Evolutionary conservation across 345 rosid species (phyloP).

Genomic region (Conringia planisiliqua): DNA sequence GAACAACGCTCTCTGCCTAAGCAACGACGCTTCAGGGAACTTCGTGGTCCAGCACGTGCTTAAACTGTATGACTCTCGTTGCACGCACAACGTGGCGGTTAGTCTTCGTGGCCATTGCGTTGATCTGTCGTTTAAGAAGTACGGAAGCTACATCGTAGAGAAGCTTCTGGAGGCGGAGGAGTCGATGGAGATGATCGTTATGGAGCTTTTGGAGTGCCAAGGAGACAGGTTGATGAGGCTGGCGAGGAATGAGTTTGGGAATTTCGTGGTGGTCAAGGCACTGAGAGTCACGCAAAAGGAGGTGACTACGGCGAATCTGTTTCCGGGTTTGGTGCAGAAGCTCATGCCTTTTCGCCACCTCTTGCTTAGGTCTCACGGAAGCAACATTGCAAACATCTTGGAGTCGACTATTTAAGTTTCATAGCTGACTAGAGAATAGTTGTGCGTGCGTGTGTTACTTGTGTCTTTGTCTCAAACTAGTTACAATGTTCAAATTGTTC

Average conservation of each 20-base stretch:
- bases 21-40: background rate
- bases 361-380: background rate
- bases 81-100: background rate
- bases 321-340: background rate
- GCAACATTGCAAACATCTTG: background rate
- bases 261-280: background rate
- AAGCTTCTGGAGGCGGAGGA: background rate
- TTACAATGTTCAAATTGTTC: background rate
- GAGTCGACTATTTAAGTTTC: background rate
- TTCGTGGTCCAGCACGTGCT: background rate
- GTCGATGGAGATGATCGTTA: background rate
- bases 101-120: background rate
- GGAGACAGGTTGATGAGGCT: background rate
- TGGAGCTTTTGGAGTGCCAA: background rate
- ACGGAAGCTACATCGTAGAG: background rate
- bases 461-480: background rate
- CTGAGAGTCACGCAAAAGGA: background rate
- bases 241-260: background rate
- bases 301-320: background rate
- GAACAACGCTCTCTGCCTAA: background rate
- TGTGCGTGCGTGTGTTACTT: no score
- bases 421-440: background rate
- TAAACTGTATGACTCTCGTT: background rate
- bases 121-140: background rate
- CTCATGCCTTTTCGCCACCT: background rate